phyloP scores from a whole-genome alignment of 2,329 filamentous ascomycete genomes.

The Huntiella decipiens region DNA sequence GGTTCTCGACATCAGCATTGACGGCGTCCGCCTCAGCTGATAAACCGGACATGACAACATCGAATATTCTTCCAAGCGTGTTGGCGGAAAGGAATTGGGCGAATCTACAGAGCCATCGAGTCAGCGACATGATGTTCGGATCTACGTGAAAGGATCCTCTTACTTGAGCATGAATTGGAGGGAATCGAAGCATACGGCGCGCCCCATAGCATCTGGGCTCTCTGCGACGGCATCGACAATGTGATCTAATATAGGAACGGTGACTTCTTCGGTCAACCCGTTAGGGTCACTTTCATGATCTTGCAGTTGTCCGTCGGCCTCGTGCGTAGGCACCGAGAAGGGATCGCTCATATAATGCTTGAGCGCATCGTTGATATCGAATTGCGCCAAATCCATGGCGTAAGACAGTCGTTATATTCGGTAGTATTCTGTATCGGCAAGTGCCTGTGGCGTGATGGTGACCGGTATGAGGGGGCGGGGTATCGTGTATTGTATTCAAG shows the following conservation, averaged over 20 bases:
- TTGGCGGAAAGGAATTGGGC: constrained; percentile 60
- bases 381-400: constrained; percentile 56
- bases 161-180: constrained; percentile 94
- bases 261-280: constrained; percentile 53
- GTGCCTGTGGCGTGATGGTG: neutral
- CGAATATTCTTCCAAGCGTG: constrained; percentile 79
- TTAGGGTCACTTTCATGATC: constrained; percentile 91
- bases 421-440: neutral
- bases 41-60: constrained; percentile 70
- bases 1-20: constrained; percentile 65
- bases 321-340: constrained; percentile 59
- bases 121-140: no score
- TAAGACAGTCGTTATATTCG: constrained; percentile 14
- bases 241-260: constrained; percentile 74
- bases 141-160: constrained; percentile 27
- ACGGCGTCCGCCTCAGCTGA: constrained; percentile 71
- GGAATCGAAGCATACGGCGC: constrained; percentile 68
- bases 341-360: constrained; percentile 96
- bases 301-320: constrained; percentile 64
- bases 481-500: neutral
- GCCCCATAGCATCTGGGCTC: constrained; percentile 72
- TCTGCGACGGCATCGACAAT: constrained; percentile 87
- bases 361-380: constrained; percentile 91
- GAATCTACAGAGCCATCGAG: constrained; percentile 35
- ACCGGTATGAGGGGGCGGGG: constrained; percentile 2